These are phyloP conservation scores for Yarrowia sp. DNA, from an alignment of 805 yeast genomes.

Conservation along the genomic window DNA sequence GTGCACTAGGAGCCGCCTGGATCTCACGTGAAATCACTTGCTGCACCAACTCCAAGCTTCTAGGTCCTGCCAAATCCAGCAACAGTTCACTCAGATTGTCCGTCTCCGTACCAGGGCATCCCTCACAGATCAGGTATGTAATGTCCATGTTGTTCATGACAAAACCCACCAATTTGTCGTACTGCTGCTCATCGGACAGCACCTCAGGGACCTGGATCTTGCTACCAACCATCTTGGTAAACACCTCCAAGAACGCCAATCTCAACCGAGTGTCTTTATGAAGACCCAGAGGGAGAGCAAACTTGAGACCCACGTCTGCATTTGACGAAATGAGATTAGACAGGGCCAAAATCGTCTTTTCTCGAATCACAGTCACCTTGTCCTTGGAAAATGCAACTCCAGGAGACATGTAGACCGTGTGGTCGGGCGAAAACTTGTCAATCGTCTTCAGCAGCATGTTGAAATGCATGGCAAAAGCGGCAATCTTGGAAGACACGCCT, in stretches of 20 bases:
- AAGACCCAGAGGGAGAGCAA: slow-evolving; percentile 79
- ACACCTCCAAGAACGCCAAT: slow-evolving; percentile 77
- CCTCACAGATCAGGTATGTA: slow-evolving; percentile 60
- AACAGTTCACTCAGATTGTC: slow-evolving; percentile 73
- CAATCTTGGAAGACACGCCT: slow-evolving; percentile 49
- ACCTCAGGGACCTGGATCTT: slow-evolving; percentile 48
- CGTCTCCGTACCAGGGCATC: slow-evolving; percentile 72
- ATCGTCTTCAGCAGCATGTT: slow-evolving; percentile 57
- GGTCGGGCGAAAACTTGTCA: slow-evolving; percentile 51
- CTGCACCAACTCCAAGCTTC: slow-evolving; percentile 54
- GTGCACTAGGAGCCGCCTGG: slow-evolving; percentile 61
- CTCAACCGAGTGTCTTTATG: slow-evolving; percentile 70
- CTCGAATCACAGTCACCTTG: slow-evolving; percentile 53
- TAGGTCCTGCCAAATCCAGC: slow-evolving; percentile 59
- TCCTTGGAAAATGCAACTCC: slow-evolving; percentile 40
- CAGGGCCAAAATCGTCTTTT: slow-evolving; percentile 67
- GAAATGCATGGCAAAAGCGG: slow-evolving; percentile 57
- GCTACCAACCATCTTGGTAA: slow-evolving; percentile 63
- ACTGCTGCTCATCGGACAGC: slow-evolving; percentile 41
- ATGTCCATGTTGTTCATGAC: slow-evolving; percentile 48
- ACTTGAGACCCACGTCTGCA: slow-evolving; percentile 75
- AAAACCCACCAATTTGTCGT: slow-evolving; percentile 44
- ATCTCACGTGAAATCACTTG: slow-evolving; percentile 70
- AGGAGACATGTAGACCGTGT: slow-evolving; percentile 23
- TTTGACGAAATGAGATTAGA: slow-evolving; percentile 75